Evolutionary conservation across 148 eudicot genomes (phyloP), one percentile per base, ranked within the genome.

Genomic region (Linanthus parryae): DNA sequence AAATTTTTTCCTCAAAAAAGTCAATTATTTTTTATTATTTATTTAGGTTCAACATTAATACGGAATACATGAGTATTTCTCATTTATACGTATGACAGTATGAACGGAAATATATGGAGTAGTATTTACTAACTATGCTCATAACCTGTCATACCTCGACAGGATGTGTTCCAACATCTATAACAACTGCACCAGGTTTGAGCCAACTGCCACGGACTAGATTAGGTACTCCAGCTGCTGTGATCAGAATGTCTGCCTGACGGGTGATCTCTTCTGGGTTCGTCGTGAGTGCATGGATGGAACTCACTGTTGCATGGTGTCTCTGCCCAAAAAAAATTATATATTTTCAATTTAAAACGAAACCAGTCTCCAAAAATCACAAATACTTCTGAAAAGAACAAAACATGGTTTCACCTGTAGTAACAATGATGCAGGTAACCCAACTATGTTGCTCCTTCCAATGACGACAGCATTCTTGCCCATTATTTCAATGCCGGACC

Each of bases 391-490:
- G 21, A 14, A 21, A 11, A 31, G 23, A 13, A 47, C 39, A 44
- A 41, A 24, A 59, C 40, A 28, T 17, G 25, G 23, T 35, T 10
- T 41, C 56, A 80, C 95, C 85, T 83, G 91, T 74, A 87, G 64
- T 39, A 87, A 65, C 62, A 88, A 73, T 47, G 85, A 67, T 23
- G 66, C 63, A 4, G 92, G 96, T 29, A 80, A 56, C 34, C 96
- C 96, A 17, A 83, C 96, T 44, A 87, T 78, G 57, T 87, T 87
- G 73, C 95, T 83, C 66, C 83, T 73, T 46, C 95, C 95, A 33
- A 88, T 84, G 19, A 88, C 88, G 47, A 76, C 92, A 44, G 83
- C 88, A 17, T 75, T 76, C 70, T 88, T 84, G 6, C 95, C 88
- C 63, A 43, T 68, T 17, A 88, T 78, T 28, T 84, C 83, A 37